Evolutionary conservation across 805 yeast genomes (phyloP).

Genomic region (Wickerhamomyces pijperi): DNA sequence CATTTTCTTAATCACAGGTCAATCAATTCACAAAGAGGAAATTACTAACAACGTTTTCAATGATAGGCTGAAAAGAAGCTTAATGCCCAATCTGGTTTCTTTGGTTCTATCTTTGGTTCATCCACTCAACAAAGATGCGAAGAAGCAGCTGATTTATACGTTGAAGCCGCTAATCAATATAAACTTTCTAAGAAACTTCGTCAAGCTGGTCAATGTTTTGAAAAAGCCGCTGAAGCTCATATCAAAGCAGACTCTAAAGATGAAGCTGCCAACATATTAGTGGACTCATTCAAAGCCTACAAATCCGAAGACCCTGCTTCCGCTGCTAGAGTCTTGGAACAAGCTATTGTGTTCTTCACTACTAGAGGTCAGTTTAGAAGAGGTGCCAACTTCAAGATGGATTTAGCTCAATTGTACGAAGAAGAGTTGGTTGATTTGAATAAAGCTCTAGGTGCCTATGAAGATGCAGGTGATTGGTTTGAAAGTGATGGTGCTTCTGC

Average conservation of each 20-base stretch:
- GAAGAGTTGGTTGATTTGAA: conserved; percentile 53
- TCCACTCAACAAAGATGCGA: conserved; percentile 57
- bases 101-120: conserved; percentile 52
- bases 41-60: background rate
- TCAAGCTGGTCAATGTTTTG: conserved; percentile 75
- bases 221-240: conserved; percentile 77
- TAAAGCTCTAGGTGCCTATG: conserved; percentile 69
- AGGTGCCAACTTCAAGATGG: conserved; percentile 90
- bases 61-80: conserved; percentile 58
- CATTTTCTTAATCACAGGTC: no score
- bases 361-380: conserved; percentile 90
- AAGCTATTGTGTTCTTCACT: conserved; percentile 77
- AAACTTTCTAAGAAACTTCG: conserved; percentile 62
- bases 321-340: conserved; percentile 66
- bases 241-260: conserved; percentile 65
- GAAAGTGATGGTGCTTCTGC: conserved; percentile 90
- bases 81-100: conserved; percentile 60
- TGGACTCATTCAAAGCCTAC: conserved; percentile 86
- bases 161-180: conserved; percentile 89
- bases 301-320: conserved; percentile 61
- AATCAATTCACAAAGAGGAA: background rate
- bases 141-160: conserved; percentile 84
- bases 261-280: conserved; percentile 82
- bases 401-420: conserved; percentile 81
- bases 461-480: conserved; percentile 94